Evolutionary conservation across 2,329 filamentous ascomycete genomes (phyloP).

Genomic region (Phaeophleospora eucalypticola): DNA sequence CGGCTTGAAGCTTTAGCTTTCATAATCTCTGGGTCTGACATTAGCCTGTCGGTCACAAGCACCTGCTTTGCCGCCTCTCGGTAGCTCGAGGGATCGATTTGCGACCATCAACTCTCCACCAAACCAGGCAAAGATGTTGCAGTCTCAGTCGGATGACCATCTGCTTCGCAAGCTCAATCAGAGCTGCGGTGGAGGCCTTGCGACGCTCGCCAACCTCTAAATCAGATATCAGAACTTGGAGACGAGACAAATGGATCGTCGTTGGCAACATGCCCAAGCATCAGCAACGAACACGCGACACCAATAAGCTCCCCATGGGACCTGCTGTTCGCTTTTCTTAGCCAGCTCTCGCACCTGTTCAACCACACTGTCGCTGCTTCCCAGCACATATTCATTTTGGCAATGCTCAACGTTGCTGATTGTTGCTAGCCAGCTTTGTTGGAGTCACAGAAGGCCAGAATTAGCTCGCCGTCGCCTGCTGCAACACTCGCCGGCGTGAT

Average conservation of each 20-base stretch:
- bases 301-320: conserved; percentile 10
- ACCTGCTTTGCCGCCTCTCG: not conserved
- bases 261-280: no score
- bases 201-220: conserved; percentile 5
- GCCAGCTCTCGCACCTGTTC: no score
- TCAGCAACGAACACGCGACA: conserved; percentile 15
- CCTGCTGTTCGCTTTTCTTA: conserved; percentile 5
- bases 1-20: not conserved
- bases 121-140: conserved; percentile 16
- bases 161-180: conserved; percentile 15
- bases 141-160: conserved; percentile 3
- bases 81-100: conserved; percentile 15
- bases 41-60: not conserved
- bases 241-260: conserved; percentile 16
- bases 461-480: not conserved
- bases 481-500: not conserved
- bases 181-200: conserved; percentile 11
- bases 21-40: not conserved
- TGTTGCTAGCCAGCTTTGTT: no score
- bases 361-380: no score
- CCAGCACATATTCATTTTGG: no score
- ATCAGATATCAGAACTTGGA: no score
- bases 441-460: not conserved
- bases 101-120: conserved; percentile 16
- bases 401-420: no score